Conservation (phyloP, 305 asterid genomes). For the Plantago rigida region DNA sequence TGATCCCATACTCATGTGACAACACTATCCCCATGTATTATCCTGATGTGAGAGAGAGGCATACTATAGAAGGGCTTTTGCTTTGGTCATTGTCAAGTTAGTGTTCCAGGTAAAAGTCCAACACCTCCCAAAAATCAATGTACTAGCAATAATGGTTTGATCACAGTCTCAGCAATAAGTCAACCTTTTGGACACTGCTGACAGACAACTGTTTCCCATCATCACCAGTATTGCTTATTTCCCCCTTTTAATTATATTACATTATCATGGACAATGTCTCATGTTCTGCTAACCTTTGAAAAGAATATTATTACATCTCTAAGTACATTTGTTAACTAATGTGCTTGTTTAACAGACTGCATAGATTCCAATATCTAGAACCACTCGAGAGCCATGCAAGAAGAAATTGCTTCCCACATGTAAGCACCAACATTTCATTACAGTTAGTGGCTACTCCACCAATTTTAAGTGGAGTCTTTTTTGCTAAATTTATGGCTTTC, state of each 20-base stretch:
- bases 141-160: slow-evolving; percentile 24
- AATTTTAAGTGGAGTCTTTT: slow-evolving; percentile 2
- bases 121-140: slow-evolving; percentile 29
- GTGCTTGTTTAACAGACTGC: slow-evolving; percentile 7
- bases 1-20: slow-evolving; percentile 23
- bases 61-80: slow-evolving; percentile 10
- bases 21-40: not conserved
- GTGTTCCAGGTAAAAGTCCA: slow-evolving; percentile 32
- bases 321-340: not conserved
- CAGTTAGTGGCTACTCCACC: slow-evolving; percentile 22
- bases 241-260: not conserved
- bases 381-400: slow-evolving; percentile 12
- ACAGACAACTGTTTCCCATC: slow-evolving; percentile 47
- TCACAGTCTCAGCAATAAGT: slow-evolving; percentile 29
- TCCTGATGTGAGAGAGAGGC: slow-evolving; percentile 11
- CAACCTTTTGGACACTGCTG: slow-evolving; percentile 36
- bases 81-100: slow-evolving; percentile 31
- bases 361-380: slow-evolving; percentile 14
- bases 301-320: not conserved
- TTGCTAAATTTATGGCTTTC: too few species aligned
- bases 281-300: not conserved
- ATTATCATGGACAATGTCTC: slow-evolving; percentile 7
- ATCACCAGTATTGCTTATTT: not conserved
- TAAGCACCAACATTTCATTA: slow-evolving; percentile 1
- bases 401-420: slow-evolving; percentile 34